Evolutionary conservation across 169 alveolate genomes (phyloP), one percentile per base, ranked within the genome.

Genomic region (Plasmodium chabaudi): DNA sequence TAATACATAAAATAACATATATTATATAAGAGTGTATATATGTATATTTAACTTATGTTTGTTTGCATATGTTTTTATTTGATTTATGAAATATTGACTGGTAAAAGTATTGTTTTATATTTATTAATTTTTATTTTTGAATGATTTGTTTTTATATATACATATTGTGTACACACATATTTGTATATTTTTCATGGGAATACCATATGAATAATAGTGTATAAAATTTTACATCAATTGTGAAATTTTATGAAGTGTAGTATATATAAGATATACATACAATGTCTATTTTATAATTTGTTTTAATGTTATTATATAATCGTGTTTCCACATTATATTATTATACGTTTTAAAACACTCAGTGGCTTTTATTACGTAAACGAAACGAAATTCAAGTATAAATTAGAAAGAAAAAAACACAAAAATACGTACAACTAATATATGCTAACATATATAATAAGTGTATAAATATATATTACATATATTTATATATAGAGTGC

Each of bases 51-150:
- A 34, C 42, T 34, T 3, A 34, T 34, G 42, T 34, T 34, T 34
- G 42, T 57, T 57, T 19, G n/a, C 27, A 19, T 19, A 3, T 57
- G 67, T 57, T 57, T 57, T 57, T n/a, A 57, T 57, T 57, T 57
- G 67, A 57, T 57, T 57, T 15, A 57, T 57, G 19, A 17, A 9
- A 19, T 19, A 19, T 5, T 57, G 34, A 57, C 67, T 57, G 12
- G 34, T 19, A 57, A 57, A 19, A 9, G 19, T 57, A 57, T 19
- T 15, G 21, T 19, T 57, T 15, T 57, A 57, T 57, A 57, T 57
- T 15, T 57, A 57, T 57, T 19, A 57, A 57, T 19, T 57, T 19
- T 19, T 19, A 9, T 57, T 57, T 57, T 57, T n/a, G 19, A 57
- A n/a, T n/a, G 27, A n/a, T 57, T 57, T n/a, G n/a, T 57, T n/a